Evolutionary conservation across 345 rosid species (phyloP), one percentile per base, ranked within the genome.

Genomic region (Linum lewisii): DNA sequence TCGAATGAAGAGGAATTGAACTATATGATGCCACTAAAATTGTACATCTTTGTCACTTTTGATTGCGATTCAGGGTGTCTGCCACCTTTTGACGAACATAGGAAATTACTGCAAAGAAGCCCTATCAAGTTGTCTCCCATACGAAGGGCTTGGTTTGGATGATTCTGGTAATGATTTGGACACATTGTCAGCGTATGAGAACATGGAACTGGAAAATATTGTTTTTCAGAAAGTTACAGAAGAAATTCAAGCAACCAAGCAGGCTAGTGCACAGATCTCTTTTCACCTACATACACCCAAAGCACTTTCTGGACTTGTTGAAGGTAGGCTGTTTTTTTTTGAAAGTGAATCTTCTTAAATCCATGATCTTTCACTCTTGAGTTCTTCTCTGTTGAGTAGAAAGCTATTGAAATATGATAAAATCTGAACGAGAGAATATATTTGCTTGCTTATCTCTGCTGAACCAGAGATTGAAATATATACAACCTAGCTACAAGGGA

Each of bases 181-280:
- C 69, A 69, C 81, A 63, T 59, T 63, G 64, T 64, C 82, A 62
- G 90, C 80, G 58, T 76, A 82, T 37, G 96, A 88, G 69, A 88
- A 86, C 68, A 92, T 88, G 97, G 97, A 92, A 51, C 70, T 92
- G 66, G 95, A 90, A 76, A 86, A 74, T 69, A 72, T 80, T 79
- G 90, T 79, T 24, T 77, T 76, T 67, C 79, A 75, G 68, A 87
- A 81, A 78, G 85, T 80, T 56, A 77, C 65, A 25, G 88, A 85
- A 71, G 97, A 83, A 77, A 66, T 83, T 54, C 83, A 88, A 75
- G 84, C 85, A 24, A 76, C 78, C 64, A 86, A 77, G 76, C 76
- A 45, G 73, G 86, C 86, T 24, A 73, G 75, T 56, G 79, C 79
- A 69, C 78, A 66, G 42, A 68, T 82, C 72, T 66, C 98, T 74